Percentiles rank a stretch among this genome's conserved stretches.
phyloP scores from a whole-genome alignment of 2,329 filamentous ascomycete species.

The Zopfia rhizophila region DNA sequence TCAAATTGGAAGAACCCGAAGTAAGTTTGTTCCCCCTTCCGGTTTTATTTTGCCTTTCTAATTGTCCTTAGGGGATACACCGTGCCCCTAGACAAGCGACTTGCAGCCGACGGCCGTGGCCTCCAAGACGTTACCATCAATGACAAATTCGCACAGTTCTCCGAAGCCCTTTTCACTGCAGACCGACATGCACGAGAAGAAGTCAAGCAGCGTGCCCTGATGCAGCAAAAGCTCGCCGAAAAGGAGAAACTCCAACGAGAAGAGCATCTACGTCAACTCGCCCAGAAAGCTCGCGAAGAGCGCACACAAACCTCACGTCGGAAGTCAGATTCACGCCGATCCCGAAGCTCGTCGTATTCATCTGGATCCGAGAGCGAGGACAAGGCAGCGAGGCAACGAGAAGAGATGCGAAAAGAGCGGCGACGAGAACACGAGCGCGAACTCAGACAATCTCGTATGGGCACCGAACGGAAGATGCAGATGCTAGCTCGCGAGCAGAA shows the following conservation, averaged over 20 bases:
- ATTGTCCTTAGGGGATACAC: too few species aligned
- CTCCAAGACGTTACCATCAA: conserved; percentile 96
- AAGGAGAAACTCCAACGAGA: conserved; percentile 97
- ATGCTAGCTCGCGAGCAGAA: conserved; percentile 95
- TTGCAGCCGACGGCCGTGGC: conserved; percentile 91
- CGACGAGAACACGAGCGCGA: conserved; percentile 87
- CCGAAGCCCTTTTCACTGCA: conserved; percentile 92
- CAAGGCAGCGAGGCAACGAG: conserved; percentile 77
- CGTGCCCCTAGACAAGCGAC: conserved; percentile 91
- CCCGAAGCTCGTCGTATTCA: conserved; percentile 55
- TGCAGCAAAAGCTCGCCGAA: conserved; percentile 96
- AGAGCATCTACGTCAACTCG: conserved; percentile 85
- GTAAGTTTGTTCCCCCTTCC: too few species aligned
- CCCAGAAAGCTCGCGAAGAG: conserved; percentile 91
- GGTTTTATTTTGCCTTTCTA: too few species aligned
- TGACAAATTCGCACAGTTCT: conserved; percentile 97
- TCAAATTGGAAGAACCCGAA: conserved; percentile 99
- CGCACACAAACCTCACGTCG: conserved; percentile 62
- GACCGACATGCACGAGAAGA: conserved; percentile 96
- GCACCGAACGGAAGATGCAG: conserved; percentile 88
- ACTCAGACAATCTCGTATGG: conserved; percentile 93
- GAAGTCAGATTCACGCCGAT: conserved; percentile 27
- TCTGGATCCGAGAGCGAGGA: conserved; percentile 65
- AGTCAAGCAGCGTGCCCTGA: conserved; percentile 87
- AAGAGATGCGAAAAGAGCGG: conserved; percentile 79